These are phyloP conservation scores for Fusarium palustre DNA, from an alignment of 2,329 filamentous ascomycete species.

Conservation along the genomic window DNA sequence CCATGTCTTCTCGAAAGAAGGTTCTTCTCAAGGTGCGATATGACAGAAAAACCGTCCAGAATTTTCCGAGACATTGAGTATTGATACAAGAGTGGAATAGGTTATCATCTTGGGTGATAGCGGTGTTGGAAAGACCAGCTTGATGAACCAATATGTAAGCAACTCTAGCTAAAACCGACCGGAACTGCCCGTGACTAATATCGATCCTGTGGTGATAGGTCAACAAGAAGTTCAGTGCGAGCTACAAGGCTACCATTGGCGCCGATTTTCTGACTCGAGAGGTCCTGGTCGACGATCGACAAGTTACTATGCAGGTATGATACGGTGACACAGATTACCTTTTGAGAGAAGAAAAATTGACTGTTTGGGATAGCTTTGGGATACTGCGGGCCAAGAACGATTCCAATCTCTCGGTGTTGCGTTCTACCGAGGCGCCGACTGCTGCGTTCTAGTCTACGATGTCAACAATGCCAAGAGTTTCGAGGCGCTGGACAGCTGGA, in stretches of 20 bases:
- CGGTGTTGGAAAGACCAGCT: constrained; percentile 98
- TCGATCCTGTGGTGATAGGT: constrained; percentile 69
- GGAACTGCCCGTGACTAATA: constrained; percentile 27
- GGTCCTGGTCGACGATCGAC: constrained; percentile 94
- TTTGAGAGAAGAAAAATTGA: constrained; percentile 12
- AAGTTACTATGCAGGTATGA: constrained; percentile 96
- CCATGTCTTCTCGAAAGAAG: constrained; percentile 88
- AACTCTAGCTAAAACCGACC: constrained; percentile 20
- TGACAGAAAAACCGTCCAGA: background rate
- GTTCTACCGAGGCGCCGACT: constrained; percentile 97
- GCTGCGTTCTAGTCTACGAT: constrained; percentile 97
- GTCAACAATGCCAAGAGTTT: constrained; percentile 99
- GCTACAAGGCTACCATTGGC: constrained; percentile 99
- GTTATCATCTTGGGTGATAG: constrained; percentile 99
- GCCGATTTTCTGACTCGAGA: constrained; percentile 99
- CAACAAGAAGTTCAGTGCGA: constrained; percentile 99
- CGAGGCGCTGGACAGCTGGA: constrained; percentile 97
- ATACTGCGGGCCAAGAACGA: constrained; percentile 95
- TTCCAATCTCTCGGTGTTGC: constrained; percentile 98
- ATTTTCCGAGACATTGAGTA: background rate
- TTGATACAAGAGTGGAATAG: constrained; percentile 60
- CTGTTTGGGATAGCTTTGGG: constrained; percentile 79
- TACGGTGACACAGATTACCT: constrained; percentile 23
- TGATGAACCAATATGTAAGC: constrained; percentile 99
- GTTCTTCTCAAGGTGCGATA: constrained; percentile 82